Evolutionary conservation across 148 eudicot genomes (phyloP).

Genomic region (Polygonum maritimum): DNA sequence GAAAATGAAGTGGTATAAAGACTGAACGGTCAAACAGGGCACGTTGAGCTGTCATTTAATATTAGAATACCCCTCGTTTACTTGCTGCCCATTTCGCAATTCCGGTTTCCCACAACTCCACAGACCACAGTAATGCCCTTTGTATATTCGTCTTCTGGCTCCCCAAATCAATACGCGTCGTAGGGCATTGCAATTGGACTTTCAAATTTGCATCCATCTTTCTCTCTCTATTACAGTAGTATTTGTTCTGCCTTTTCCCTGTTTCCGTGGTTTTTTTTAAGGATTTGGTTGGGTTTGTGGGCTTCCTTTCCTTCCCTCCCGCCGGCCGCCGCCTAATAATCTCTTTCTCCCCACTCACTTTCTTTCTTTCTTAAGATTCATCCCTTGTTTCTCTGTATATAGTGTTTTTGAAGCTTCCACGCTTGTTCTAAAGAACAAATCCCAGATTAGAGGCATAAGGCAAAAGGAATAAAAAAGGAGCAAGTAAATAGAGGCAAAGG

Average conservation of each 20-base stretch:
- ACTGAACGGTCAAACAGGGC: neutral
- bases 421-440: constrained; percentile 3
- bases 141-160: neutral
- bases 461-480: neutral
- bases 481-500: no score
- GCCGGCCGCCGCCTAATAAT: constrained; percentile 1
- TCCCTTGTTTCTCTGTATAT: neutral
- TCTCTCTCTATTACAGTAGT: neutral
- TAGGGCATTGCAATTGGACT: constrained; percentile 3
- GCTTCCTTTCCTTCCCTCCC: constrained; percentile 5
- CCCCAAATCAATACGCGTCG: neutral
- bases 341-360: neutral
- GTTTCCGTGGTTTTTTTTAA: neutral
- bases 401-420: neutral
- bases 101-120: neutral
- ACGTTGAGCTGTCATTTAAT: neutral
- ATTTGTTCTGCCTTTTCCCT: neutral
- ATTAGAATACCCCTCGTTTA: neutral
- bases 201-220: neutral
- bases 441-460: neutral
- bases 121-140: neutral
- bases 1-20: neutral
- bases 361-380: neutral
- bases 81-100: neutral
- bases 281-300: neutral